These are phyloP conservation scores for Fusarium sororula DNA, from an alignment of 2,329 filamentous ascomycete species.

Conservation along the genomic window DNA sequence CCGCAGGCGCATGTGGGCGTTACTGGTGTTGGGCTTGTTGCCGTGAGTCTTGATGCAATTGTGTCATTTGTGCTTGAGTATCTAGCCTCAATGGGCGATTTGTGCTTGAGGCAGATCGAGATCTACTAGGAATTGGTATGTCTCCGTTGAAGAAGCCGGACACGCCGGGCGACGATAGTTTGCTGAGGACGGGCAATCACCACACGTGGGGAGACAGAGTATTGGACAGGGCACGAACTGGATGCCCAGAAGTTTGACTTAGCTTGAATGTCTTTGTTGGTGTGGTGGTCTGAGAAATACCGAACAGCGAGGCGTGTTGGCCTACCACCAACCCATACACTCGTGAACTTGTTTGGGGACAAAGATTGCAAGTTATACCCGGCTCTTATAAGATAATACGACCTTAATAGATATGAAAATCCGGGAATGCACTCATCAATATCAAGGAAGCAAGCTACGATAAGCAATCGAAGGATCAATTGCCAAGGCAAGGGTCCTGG, in stretches of 20 bases:
- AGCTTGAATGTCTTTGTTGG: slow-evolving; percentile 18
- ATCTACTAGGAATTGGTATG: slow-evolving; percentile 12
- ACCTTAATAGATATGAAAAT: slow-evolving; percentile 29
- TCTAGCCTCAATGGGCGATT: slow-evolving; percentile 20
- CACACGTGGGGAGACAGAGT: slow-evolving; percentile 26
- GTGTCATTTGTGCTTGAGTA: slow-evolving; percentile 18
- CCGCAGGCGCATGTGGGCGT: neutral
- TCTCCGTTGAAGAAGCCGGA: neutral
- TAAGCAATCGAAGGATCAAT: slow-evolving; percentile 8
- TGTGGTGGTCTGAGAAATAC: slow-evolving; percentile 18
- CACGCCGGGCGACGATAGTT: slow-evolving; percentile 13
- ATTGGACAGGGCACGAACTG: slow-evolving; percentile 15
- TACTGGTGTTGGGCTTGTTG: neutral
- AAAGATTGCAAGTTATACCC: slow-evolving; percentile 16
- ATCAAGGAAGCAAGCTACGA: slow-evolving; percentile 24
- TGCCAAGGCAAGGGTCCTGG: slow-evolving; percentile 27
- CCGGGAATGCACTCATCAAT: slow-evolving; percentile 10
- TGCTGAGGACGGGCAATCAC: neutral
- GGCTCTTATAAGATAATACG: slow-evolving; percentile 16
- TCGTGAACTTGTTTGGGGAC: neutral
- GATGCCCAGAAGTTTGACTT: slow-evolving; percentile 2
- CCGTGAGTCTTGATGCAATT: slow-evolving; percentile 1
- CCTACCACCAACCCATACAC: slow-evolving; percentile 1
- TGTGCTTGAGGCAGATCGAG: slow-evolving; percentile 20
- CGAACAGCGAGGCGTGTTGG: neutral